Evolutionary conservation across 1,139 yeast genomes (phyloP), one percentile per base, ranked within the genome.

Genomic region (Yamadazyma triangularis): DNA sequence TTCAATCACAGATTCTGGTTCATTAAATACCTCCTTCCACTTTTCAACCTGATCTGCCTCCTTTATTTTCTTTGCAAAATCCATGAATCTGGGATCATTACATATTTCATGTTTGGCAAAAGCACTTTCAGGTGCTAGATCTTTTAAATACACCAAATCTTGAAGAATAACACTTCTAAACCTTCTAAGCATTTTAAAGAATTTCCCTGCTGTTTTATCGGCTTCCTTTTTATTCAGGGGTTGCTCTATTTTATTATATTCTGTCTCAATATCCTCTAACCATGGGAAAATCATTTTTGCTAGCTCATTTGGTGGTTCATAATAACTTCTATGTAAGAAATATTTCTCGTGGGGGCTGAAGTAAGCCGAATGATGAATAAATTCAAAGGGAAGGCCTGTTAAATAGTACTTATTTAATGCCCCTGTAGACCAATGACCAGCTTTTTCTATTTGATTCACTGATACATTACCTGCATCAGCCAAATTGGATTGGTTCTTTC

Each of bases 261-360:
- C 24, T 4, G 12, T 25, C 7, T 12, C 33, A n/a, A n/a, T n/a
- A n/a, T n/a, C n/a, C 19, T 37, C 39, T 20, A 37, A 23, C 34
- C 34, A 37, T 8, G 40, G 39, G 11, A 35, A 37, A n/a, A 37
- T 35, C 30, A 26, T 30, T 13, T 14, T 24, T 23, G 16, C 20
- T 12, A 37, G 29, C 4, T 20, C 4, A 1, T 25, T 26, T 8
- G 31, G 28, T 10, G 40, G 39, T 5, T 10, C 20, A 4, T 15
- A 5, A 2, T 18, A 8, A 10, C 27, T 28, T 19, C 39, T 28
- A 2, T 28, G 36, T 13, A 38, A 16, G 13, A 22, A 18, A 20
- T 35, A 33, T 2, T n/a, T 7, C 21, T 38, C 35, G 9, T 22
- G 14, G 4, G 20, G 10, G 2, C 13, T 8, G 16, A 35, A 30